Conservation (phyloP, 2,329 filamentous ascomycete genomes). For the Fusarium devonianum region DNA sequence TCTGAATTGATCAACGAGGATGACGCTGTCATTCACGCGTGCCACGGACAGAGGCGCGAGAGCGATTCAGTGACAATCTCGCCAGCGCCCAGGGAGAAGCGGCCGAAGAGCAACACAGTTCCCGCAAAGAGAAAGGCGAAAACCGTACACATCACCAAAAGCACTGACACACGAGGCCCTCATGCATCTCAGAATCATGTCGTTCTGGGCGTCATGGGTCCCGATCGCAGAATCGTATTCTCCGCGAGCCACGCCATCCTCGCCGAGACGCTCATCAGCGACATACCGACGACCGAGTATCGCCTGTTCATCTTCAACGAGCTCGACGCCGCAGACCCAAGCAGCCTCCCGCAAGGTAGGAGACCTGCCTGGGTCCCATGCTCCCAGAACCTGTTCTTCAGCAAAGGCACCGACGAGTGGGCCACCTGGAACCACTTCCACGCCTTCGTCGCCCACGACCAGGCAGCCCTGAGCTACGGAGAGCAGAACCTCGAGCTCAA, state of each 20-base stretch:
- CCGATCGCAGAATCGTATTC: no score
- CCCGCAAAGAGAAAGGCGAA: neutral
- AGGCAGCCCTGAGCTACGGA: neutral
- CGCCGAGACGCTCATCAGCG: slow-evolving; percentile 16
- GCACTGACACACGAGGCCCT: neutral
- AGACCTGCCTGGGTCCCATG: slow-evolving; percentile 12
- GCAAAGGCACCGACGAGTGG: neutral
- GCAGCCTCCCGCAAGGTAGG: neutral
- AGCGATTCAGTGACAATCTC: neutral
- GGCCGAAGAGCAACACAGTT: neutral
- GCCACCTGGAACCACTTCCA: slow-evolving; percentile 18
- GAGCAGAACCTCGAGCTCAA: slow-evolving; percentile 7
- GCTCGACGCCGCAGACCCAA: slow-evolving; percentile 1
- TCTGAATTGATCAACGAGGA: neutral
- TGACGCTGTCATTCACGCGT: neutral
- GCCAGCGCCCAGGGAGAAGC: neutral
- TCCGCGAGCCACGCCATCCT: slow-evolving; percentile 6
- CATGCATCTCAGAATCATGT: no score
- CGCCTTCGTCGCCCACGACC: slow-evolving; percentile 10
- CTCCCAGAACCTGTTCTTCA: slow-evolving; percentile 18
- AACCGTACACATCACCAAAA: neutral
- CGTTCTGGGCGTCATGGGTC: no score
- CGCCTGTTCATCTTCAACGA: slow-evolving; percentile 18
- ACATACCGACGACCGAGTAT: slow-evolving; percentile 18
- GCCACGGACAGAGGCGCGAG: neutral